Base-by-base conservation (phyloP, 2,329 filamentous ascomycete species). In the Cladophialophora bantiana region DNA sequence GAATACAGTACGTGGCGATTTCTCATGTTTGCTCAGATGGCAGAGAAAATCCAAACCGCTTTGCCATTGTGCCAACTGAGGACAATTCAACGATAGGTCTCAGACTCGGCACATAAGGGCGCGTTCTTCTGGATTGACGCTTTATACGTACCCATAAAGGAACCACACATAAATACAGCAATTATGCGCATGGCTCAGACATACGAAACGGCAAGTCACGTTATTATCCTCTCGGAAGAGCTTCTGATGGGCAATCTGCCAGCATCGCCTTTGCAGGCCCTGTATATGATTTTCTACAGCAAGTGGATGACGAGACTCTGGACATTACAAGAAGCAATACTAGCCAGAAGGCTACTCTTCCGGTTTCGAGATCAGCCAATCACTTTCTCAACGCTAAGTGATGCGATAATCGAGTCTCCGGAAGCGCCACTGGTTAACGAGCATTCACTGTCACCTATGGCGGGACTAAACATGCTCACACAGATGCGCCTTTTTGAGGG, bases 1-100 rank as follows among this genome's bases (percentile, higher is more conserved):
- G 40, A 12, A 42, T n/a, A 12, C 10, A n/a, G 12, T 42, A 42
- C 40, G n/a, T 42, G 12, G 40, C 40, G n/a, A 42, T 42, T n/a
- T 42, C 40, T n/a, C 40, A 42, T 42, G 12, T n/a, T 42, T 42
- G 40, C 2, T 12, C 12, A 12, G 40, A 42, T 42, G 40, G 40
- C 10, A 12, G 40, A 4, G 40, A 4, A 12, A 42, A 42, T 42
- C 40, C 40, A 4, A 42, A 42, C 2, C n/a, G 40, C 40, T 42
- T n/a, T 42, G 2, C 40, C 40, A 2, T 12, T n/a, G 4, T 42
- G 40, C n/a, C 40, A 42, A 4, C 40, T 42, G 2, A 12, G n/a
- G n/a, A 12, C 80, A 18, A 42, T 42, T 42, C 40, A 42, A n/a
- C 12, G 12, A n/a, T 42, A 4, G 10, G 40, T 42, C n/a, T 42